Evolutionary conservation across 1,139 yeast genomes (phyloP).

Genomic region (Eremothecium cymbalariae): DNA sequence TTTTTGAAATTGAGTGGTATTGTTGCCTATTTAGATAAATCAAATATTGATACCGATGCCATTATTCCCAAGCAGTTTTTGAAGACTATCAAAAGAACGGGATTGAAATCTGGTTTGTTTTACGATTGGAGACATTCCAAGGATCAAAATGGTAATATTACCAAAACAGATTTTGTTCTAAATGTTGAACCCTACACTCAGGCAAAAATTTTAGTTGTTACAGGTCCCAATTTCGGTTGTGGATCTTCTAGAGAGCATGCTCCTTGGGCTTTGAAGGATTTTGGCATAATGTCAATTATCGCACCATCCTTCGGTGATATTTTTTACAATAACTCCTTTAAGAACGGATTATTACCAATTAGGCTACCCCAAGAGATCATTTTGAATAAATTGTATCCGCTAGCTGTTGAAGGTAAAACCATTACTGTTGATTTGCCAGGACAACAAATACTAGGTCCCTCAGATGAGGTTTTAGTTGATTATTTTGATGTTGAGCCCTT

Average conservation of each 20-base stretch:
- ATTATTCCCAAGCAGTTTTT: constrained; percentile 96
- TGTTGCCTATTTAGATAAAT: constrained; percentile 89
- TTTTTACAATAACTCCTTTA: constrained; percentile 92
- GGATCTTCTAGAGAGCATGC: constrained; percentile 99
- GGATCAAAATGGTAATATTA: constrained; percentile 63
- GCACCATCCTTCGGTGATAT: constrained; percentile 98
- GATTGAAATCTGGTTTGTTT: constrained; percentile 78
- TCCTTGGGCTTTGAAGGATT: constrained; percentile 97
- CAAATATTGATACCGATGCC: constrained; percentile 96
- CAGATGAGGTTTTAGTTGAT: constrained; percentile 66
- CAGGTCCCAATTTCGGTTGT: constrained; percentile 97
- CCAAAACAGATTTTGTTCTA: constrained; percentile 78
- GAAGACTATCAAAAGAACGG: constrained; percentile 95
- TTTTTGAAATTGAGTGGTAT: constrained; percentile 71
- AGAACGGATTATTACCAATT: constrained; percentile 89
- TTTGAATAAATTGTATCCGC: constrained; percentile 60
- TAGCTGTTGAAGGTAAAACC: constrained; percentile 64
- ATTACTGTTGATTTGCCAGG: constrained; percentile 78
- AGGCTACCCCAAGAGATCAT: constrained; percentile 75
- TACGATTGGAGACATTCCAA: constrained; percentile 77
- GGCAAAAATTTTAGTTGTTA: constrained; percentile 77
- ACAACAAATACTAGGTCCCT: constrained; percentile 67
- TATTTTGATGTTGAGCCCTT: constrained; percentile 81
- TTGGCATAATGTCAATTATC: constrained; percentile 89
- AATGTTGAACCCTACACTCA: constrained; percentile 74